phyloP scores from a whole-genome alignment of 1,284 basidiomycete species.

The Pyrrhoderma lamaoense region DNA sequence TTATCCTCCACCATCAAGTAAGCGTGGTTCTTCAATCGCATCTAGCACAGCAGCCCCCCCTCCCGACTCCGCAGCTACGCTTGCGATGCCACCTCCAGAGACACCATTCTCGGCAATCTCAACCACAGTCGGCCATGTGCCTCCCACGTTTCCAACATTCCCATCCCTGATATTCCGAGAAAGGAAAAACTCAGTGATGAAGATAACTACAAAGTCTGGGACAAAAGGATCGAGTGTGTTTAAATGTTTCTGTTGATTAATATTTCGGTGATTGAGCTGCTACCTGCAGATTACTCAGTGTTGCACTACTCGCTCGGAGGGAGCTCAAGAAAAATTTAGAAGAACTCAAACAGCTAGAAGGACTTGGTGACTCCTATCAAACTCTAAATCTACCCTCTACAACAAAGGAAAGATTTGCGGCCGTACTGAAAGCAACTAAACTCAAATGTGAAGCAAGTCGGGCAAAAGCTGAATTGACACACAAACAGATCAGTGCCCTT shows the following conservation, averaged over 20 bases:
- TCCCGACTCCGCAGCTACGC: not conserved
- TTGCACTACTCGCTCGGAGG: conserved; percentile 3
- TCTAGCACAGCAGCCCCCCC: too few species aligned
- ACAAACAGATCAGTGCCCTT: conserved; percentile 28
- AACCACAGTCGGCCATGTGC: not conserved
- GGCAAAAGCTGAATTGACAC: conserved; percentile 23
- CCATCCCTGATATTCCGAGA: not conserved
- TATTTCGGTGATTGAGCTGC: not conserved
- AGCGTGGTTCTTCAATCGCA: too few species aligned
- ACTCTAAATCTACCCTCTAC: too few species aligned
- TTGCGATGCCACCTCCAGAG: conserved; percentile 8
- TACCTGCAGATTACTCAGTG: conserved; percentile 2
- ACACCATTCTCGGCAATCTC: conserved; percentile 5
- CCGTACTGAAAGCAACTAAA: not conserved
- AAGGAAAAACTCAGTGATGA: conserved; percentile 5
- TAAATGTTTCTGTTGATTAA: not conserved
- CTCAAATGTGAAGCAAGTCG: conserved; percentile 8
- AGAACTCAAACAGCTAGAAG: conserved; percentile 4
- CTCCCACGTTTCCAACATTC: too few species aligned
- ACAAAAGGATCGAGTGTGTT: conserved; percentile 15
- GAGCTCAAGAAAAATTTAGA: not conserved
- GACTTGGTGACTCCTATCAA: not conserved
- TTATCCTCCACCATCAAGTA: too few species aligned
- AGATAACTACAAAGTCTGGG: conserved; percentile 12
- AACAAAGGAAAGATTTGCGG: too few species aligned